These are phyloP conservation scores for Pueraria montana DNA, from an alignment of 306 rosid genomes.

Conservation along the genomic window DNA sequence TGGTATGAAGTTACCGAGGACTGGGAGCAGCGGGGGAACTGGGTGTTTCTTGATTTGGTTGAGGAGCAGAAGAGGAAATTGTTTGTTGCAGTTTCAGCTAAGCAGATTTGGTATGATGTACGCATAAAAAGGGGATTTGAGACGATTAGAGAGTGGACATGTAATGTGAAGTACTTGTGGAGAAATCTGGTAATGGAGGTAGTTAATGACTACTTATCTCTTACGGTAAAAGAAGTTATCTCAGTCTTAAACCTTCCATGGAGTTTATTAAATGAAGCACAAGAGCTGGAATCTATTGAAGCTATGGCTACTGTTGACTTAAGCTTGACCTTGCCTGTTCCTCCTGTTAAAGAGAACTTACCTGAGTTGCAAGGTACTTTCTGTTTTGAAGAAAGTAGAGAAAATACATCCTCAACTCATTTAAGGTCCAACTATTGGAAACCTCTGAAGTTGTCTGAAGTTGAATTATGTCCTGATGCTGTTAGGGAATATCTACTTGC, in stretches of 20 bases:
- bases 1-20: constrained; percentile 71
- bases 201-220: constrained; percentile 53
- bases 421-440: constrained; percentile 38
- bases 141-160: constrained; percentile 75
- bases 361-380: constrained; percentile 9
- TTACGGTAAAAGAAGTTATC: constrained; percentile 55
- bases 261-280: constrained; percentile 40
- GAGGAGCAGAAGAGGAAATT: constrained; percentile 60
- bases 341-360: constrained; percentile 17
- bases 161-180: constrained; percentile 65
- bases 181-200: constrained; percentile 63
- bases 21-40: constrained; percentile 75
- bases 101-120: constrained; percentile 91
- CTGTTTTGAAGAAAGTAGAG: neutral
- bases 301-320: constrained; percentile 31
- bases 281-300: constrained; percentile 42
- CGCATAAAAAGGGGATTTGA: constrained; percentile 54
- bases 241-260: constrained; percentile 47
- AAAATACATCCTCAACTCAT: constrained; percentile 19
- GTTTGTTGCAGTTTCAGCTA: constrained; percentile 65
- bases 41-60: constrained; percentile 81
- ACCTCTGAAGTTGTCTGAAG: constrained; percentile 49
- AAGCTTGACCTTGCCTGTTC: neutral
- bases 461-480: constrained; percentile 62
- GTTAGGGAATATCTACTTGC: constrained; percentile 48